These are phyloP conservation scores for Neofusicoccum umdonicola DNA, from an alignment of 2,329 filamentous ascomycete genomes.

Conservation along the genomic window DNA sequence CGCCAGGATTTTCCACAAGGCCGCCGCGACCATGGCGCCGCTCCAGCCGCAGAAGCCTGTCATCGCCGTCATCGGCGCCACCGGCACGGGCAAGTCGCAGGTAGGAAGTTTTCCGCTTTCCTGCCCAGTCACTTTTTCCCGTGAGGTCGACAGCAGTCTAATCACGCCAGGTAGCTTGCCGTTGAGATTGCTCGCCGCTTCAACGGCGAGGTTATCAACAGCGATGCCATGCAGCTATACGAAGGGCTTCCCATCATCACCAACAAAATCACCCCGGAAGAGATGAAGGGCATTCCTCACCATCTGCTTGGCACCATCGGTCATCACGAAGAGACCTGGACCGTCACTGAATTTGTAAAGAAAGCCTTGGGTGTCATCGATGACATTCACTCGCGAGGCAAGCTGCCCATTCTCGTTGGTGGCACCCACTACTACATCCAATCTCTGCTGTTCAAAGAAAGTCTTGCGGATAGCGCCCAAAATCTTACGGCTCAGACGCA, in stretches of 20 bases:
- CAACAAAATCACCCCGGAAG: conserved; percentile 78
- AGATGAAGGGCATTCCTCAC: conserved; percentile 78
- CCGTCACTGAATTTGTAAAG: conserved; percentile 71
- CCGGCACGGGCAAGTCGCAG: conserved; percentile 90
- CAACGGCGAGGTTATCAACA: conserved; percentile 93
- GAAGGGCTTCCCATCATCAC: conserved; percentile 88
- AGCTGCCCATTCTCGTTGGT: conserved; percentile 85
- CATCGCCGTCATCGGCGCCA: conserved; percentile 81
- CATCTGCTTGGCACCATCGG: conserved; percentile 80
- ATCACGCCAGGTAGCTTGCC: conserved; percentile 65
- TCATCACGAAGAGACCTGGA: conserved; percentile 77
- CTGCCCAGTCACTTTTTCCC: background rate
- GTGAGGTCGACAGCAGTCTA: conserved; percentile 23
- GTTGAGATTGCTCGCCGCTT: conserved; percentile 80
- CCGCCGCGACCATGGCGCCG: conserved; percentile 5
- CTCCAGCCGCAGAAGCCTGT: conserved; percentile 52
- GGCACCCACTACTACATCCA: conserved; percentile 96
- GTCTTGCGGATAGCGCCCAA: conserved; percentile 43
- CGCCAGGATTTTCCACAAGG: background rate
- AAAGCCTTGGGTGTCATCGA: conserved; percentile 68
- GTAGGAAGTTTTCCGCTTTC: conserved; percentile 47
- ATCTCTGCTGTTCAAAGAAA: conserved; percentile 77
- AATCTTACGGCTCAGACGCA: conserved; percentile 19
- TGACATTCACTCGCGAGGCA: conserved; percentile 75
- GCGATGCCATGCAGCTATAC: conserved; percentile 98